Percentiles rank a stretch among this genome's conserved stretches.
Conservation (phyloP, 1,139 yeast species). For the Pichia sp. region DNA sequence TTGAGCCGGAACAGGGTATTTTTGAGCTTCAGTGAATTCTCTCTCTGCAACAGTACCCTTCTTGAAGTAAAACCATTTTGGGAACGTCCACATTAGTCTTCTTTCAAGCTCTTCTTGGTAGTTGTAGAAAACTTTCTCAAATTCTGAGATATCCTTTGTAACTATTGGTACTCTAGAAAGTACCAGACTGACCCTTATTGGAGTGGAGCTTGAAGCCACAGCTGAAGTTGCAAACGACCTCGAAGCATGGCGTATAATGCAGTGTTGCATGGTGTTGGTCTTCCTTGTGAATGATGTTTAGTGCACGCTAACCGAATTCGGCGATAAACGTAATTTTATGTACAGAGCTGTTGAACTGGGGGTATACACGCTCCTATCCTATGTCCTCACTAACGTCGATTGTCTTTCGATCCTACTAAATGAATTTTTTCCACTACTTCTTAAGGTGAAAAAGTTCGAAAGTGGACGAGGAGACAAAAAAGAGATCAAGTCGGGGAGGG, state of each 20-base stretch:
- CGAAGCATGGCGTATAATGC: not conserved
- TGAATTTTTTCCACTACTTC: not conserved
- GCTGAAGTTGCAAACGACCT: slow-evolving; percentile 6
- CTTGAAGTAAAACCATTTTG: slow-evolving; percentile 87
- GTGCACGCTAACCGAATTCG: not conserved
- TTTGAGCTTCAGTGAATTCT: slow-evolving; percentile 70
- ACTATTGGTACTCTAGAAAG: slow-evolving; percentile 81
- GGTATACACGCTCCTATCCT: not conserved
- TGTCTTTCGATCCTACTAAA: not conserved
- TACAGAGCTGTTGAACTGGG: not conserved
- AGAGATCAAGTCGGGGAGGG: not conserved
- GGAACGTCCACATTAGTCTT: slow-evolving; percentile 96
- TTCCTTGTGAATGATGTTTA: not conserved
- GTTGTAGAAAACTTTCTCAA: slow-evolving; percentile 71
- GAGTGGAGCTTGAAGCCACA: not conserved
- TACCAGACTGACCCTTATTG: slow-evolving; percentile 45
- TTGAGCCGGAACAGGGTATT: slow-evolving; percentile 66
- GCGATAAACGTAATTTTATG: not conserved
- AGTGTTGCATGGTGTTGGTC: not conserved
- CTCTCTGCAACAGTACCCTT: slow-evolving; percentile 88
- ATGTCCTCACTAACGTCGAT: not conserved
- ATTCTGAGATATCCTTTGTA: slow-evolving; percentile 68
- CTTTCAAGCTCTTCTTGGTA: slow-evolving; percentile 86
- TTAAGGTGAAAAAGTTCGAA: not conserved
- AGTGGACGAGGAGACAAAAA: not conserved